These are phyloP conservation scores for Mortierella sp. DNA, from an alignment of 371 early-diverging fungal species.

Conservation along the genomic window DNA sequence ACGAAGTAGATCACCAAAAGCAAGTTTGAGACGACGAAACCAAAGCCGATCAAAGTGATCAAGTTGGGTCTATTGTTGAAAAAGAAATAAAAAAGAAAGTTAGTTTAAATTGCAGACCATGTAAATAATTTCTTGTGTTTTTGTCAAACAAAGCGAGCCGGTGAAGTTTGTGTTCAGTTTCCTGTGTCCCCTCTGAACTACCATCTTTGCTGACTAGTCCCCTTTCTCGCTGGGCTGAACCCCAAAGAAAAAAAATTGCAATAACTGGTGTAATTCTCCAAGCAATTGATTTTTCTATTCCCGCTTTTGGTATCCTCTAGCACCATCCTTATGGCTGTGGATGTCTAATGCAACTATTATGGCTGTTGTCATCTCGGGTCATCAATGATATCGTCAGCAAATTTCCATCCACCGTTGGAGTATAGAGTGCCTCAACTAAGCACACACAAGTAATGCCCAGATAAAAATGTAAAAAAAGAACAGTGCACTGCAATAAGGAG, in stretches of 20 bases:
- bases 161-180: no score
- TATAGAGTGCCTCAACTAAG: background rate
- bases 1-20: conserved; percentile 71
- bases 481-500: background rate
- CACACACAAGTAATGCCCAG: background rate
- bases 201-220: background rate
- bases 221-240: background rate
- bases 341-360: background rate
- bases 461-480: background rate
- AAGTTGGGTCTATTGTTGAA: conserved; percentile 87
- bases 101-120: background rate
- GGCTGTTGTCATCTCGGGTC: background rate
- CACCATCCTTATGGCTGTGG: background rate
- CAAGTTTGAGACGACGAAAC: conserved; percentile 87
- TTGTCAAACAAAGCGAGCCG: conserved; percentile 14
- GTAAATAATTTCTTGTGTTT: conserved; percentile 3
- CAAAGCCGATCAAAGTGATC: conserved; percentile 95
- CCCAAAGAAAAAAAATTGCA: conserved; percentile 11
- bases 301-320: background rate
- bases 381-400: background rate
- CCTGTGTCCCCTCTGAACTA: background rate
- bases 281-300: background rate
- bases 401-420: background rate
- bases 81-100: background rate
- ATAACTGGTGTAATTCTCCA: background rate